Percentiles rank a stretch among this genome's conserved stretches.
phyloP scores from a whole-genome alignment of 306 rosid species.

The Arachis stenosperma region DNA sequence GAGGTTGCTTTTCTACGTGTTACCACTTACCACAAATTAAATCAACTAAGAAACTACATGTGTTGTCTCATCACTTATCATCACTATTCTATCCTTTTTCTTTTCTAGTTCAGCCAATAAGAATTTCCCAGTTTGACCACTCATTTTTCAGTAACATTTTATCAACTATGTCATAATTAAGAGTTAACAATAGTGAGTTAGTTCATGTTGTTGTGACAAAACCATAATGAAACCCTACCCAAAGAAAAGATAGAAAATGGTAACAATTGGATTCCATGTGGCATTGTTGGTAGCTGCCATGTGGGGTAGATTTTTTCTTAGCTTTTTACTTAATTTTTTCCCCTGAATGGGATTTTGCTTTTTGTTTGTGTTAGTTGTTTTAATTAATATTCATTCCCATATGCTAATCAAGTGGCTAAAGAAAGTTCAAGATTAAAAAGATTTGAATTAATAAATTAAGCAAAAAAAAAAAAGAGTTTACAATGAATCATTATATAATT shows the following conservation, averaged over 20 bases:
- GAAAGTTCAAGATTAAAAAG: no score
- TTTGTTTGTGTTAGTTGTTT: background rate
- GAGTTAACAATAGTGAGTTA: conserved; percentile 30
- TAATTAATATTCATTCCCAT: background rate
- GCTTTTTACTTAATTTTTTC: no score
- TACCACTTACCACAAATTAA: conserved; percentile 17
- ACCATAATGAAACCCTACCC: conserved; percentile 27
- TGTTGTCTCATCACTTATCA: conserved; percentile 32
- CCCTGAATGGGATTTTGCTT: conserved; percentile 2
- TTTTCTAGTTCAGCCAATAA: conserved; percentile 29
- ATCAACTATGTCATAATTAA: conserved; percentile 36
- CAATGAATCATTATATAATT: no score
- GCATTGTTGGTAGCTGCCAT: conserved; percentile 36
- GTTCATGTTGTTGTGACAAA: conserved; percentile 5
- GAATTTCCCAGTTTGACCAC: conserved; percentile 35
- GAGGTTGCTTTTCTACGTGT: conserved; percentile 32
- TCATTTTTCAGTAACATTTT: conserved; percentile 32
- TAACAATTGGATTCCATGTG: conserved; percentile 35
- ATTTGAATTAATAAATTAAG: no score
- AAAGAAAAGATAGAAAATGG: conserved; percentile 38
- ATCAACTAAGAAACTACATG: background rate
- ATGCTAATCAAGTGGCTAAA: no score
- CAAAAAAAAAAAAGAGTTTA: no score
- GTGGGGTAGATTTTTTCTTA: conserved; percentile 40
- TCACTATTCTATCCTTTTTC: background rate